Percentiles rank a stretch among this genome's conserved stretches.
Conservation (phyloP, 176 grass and related monocot genomes). For the Paspalum vaginatum region DNA sequence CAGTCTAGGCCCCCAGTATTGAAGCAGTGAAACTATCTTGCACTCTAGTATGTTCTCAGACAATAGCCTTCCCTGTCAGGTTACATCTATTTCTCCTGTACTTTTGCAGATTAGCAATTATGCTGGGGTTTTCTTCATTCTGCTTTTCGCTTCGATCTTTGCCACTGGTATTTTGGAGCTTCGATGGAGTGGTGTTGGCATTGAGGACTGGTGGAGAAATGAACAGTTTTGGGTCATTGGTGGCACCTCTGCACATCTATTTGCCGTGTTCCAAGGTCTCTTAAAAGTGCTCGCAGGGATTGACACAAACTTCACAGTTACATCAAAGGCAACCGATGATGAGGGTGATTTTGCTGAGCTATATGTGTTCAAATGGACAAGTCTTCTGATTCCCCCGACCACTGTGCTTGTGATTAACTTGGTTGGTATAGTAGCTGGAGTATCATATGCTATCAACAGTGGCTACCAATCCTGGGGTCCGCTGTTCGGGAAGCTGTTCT, state of each 20-base stretch:
- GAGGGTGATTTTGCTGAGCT: slow-evolving; percentile 81
- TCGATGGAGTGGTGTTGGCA: slow-evolving; percentile 69
- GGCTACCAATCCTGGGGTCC: slow-evolving; percentile 91
- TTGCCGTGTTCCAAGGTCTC: slow-evolving; percentile 83
- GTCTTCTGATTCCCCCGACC: slow-evolving; percentile 71
- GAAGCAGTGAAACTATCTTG: slow-evolving; percentile 14
- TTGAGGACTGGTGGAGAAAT: slow-evolving; percentile 89
- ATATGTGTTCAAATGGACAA: slow-evolving; percentile 85
- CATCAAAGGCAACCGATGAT: slow-evolving; percentile 71
- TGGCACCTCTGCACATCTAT: slow-evolving; percentile 79
- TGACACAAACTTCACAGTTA: slow-evolving; percentile 84
- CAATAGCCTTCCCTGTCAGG: not conserved
- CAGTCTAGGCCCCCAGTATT: not conserved
- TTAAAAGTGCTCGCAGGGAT: slow-evolving; percentile 79
- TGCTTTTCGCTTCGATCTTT: slow-evolving; percentile 76
- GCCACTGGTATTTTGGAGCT: slow-evolving; percentile 76
- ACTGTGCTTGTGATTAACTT: slow-evolving; percentile 79
- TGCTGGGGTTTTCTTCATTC: slow-evolving; percentile 74
- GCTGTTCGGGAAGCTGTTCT: slow-evolving; percentile 83
- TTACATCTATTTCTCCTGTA: slow-evolving; percentile 18
- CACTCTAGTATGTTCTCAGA: not conserved
- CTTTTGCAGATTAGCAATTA: slow-evolving; percentile 77
- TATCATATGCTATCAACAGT: slow-evolving; percentile 82
- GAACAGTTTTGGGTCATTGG: slow-evolving; percentile 94
- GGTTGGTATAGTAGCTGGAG: slow-evolving; percentile 77